phyloP scores from a whole-genome alignment of 2,329 filamentous ascomycete species.

The Helotiales sp. region DNA sequence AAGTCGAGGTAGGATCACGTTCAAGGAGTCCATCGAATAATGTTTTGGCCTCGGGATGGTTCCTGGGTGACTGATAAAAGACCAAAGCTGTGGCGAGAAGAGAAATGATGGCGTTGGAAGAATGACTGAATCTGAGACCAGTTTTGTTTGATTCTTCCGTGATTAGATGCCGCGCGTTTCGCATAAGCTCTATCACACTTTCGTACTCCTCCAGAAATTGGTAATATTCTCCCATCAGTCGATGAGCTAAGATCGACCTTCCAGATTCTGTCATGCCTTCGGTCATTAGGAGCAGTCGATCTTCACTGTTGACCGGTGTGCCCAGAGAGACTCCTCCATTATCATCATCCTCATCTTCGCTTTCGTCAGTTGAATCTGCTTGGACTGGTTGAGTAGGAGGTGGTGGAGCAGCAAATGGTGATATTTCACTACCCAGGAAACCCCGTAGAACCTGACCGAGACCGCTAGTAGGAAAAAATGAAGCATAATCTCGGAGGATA shows the following conservation, averaged over 20 bases:
- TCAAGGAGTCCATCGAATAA: conserved; percentile 81
- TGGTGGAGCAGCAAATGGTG: conserved; percentile 62
- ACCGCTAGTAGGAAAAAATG: conserved; percentile 81
- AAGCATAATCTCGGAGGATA: conserved; percentile 77
- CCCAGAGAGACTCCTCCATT: conserved; percentile 52
- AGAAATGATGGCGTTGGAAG: conserved; percentile 71
- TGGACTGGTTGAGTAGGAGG: conserved; percentile 26
- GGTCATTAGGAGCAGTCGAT: conserved; percentile 78
- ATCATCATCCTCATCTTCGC: conserved; percentile 57
- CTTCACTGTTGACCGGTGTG: conserved; percentile 68
- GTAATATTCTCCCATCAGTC: conserved; percentile 82
- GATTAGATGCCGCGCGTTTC: conserved; percentile 67
- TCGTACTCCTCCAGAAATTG: conserved; percentile 83
- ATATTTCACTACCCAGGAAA: conserved; percentile 80
- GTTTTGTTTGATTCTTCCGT: conserved; percentile 62
- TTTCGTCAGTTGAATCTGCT: conserved; percentile 44
- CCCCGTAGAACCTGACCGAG: conserved; percentile 79
- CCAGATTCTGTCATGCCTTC: conserved; percentile 64
- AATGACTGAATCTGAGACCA: conserved; percentile 68
- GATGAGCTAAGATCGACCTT: conserved; percentile 78
- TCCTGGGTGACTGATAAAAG: conserved; percentile 83
- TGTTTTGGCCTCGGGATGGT: conserved; percentile 84
- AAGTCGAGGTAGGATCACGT: conserved; percentile 73
- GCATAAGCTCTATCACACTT: conserved; percentile 74
- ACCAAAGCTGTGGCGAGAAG: conserved; percentile 86